phyloP scores from a whole-genome alignment of 202 grass and related monocot species.

The Musa balbisiana region DNA sequence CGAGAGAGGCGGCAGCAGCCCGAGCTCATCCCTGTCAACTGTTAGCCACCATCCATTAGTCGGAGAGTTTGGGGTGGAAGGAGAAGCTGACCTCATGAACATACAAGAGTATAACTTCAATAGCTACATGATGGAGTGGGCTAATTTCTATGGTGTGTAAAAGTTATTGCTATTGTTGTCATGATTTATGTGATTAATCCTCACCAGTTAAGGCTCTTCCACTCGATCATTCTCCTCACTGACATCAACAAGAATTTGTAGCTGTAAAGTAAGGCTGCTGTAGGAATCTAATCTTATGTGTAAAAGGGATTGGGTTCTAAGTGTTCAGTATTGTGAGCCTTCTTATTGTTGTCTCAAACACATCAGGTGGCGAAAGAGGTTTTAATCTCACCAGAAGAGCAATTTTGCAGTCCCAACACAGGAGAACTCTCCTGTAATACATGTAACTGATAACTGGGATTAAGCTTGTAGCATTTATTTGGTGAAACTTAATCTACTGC shows the following conservation, averaged over 20 bases:
- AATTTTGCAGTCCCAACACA: no score
- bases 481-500: no score
- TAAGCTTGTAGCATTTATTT: no score
- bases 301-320: neutral
- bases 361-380: no score
- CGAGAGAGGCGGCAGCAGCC: conserved; percentile 4
- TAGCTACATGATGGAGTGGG: conserved; percentile 37
- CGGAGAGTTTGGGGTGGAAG: conserved; percentile 4
- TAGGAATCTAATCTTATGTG: no score
- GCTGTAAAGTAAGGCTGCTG: neutral
- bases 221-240: no score
- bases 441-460: no score
- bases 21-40: conserved; percentile 1
- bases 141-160: conserved; percentile 34
- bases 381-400: no score
- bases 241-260: neutral
- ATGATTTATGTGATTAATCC: neutral
- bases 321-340: neutral
- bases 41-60: neutral
- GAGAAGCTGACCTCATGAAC: conserved; percentile 22
- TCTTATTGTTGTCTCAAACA: no score
- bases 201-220: neutral
- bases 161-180: neutral
- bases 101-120: conserved; percentile 10
- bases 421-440: neutral